phyloP scores from a whole-genome alignment of 768 basidiomycete species.

The Dioszegia aurantiaca region DNA sequence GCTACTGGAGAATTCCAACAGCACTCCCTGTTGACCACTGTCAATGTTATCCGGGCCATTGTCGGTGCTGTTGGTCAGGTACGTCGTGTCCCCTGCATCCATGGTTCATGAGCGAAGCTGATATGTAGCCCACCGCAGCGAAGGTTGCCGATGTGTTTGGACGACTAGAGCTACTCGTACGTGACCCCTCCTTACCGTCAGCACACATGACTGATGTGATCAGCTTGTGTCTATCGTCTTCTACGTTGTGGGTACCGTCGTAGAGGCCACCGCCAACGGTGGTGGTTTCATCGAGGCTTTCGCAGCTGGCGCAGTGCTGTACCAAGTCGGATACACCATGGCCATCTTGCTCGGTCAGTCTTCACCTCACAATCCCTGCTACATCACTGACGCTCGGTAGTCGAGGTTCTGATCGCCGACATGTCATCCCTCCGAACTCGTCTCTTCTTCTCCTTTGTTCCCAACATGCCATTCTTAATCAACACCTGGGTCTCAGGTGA shows the following conservation, averaged over 20 bases:
- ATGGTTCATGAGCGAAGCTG: not conserved
- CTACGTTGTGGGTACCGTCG: conserved; percentile 48
- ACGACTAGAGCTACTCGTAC: conserved; percentile 32
- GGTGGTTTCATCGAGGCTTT: conserved; percentile 30
- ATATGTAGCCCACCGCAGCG: conserved; percentile 31
- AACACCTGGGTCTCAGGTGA: conserved; percentile 50
- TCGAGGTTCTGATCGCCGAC: conserved; percentile 51
- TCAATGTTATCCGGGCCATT: conserved; percentile 46
- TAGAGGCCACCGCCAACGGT: conserved; percentile 36
- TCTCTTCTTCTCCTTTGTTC: conserved; percentile 48
- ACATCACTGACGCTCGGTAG: conserved; percentile 11
- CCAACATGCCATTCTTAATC: conserved; percentile 46
- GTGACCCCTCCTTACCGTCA: too few species aligned
- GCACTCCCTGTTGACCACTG: conserved; percentile 41
- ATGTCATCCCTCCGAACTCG: conserved; percentile 35
- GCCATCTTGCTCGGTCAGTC: conserved; percentile 22
- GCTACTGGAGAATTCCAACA: conserved; percentile 25
- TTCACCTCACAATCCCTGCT: not conserved
- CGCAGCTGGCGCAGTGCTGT: conserved; percentile 46
- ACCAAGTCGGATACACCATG: conserved; percentile 48
- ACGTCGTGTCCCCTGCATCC: not conserved
- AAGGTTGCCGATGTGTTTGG: conserved; percentile 51
- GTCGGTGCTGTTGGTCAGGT: conserved; percentile 41
- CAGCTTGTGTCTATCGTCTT: conserved; percentile 39
- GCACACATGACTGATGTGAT: too few species aligned